Evolutionary conservation across 345 rosid species (phyloP).

Genomic region (Trapa incisa): DNA sequence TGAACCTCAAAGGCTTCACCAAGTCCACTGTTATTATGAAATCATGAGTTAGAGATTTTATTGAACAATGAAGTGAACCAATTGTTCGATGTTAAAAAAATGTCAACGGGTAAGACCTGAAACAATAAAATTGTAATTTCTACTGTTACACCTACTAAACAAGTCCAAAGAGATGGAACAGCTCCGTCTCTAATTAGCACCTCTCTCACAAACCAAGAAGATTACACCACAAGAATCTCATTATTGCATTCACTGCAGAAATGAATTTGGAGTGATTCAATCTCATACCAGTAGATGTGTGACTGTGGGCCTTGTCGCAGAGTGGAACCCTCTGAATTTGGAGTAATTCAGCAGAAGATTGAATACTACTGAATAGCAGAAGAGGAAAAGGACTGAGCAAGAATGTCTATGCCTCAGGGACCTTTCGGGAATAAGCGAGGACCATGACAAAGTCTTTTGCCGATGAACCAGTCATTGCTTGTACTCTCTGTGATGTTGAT

Average conservation of each 20-base stretch:
- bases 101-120: not conserved
- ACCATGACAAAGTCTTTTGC: constrained; percentile 79
- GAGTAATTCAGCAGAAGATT: not conserved
- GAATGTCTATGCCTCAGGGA: not conserved
- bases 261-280: no score
- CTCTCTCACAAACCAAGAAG: not conserved
- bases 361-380: no score
- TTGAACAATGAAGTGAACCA: not conserved
- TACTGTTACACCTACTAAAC: not conserved
- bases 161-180: not conserved
- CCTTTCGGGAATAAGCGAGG: constrained; percentile 51
- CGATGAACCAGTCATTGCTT: constrained; percentile 53
- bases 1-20: no score
- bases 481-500: constrained; percentile 33
- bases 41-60: no score
- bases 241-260: not conserved
- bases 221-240: no score
- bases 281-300: no score
- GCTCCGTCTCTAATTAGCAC: not conserved
- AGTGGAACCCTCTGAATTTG: not conserved
- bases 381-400: no score
- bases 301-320: no score
- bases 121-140: not conserved
- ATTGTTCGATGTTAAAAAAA: not conserved
- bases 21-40: no score